These are phyloP conservation scores for Tylopilus sp. DNA, from an alignment of 768 basidiomycete genomes.

Conservation along the genomic window DNA sequence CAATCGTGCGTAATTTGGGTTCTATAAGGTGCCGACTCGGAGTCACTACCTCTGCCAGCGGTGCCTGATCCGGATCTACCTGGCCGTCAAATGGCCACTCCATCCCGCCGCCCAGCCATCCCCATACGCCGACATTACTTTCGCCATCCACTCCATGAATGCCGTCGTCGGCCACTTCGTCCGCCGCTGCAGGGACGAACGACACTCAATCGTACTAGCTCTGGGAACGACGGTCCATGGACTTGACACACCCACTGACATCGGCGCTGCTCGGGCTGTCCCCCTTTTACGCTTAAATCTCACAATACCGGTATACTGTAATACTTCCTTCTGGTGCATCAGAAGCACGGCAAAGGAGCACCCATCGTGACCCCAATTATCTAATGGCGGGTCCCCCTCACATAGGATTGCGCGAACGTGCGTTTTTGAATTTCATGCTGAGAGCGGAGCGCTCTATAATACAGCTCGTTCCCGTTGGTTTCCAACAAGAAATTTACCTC, in stretches of 20 bases:
- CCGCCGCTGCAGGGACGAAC: too few species aligned
- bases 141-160: neutral
- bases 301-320: too few species aligned
- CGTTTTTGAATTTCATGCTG: neutral
- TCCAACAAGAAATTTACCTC: neutral
- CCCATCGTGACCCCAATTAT: neutral
- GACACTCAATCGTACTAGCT: too few species aligned
- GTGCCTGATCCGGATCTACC: conserved; percentile 11
- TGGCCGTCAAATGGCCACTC: neutral
- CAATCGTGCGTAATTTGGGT: conserved; percentile 7
- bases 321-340: neutral
- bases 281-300: neutral
- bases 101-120: neutral
- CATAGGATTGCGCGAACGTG: neutral
- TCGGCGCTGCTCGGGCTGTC: neutral
- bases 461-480: neutral
- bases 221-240: too few species aligned
- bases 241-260: too few species aligned
- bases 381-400: neutral
- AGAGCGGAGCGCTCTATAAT: neutral
- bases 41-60: conserved; percentile 1
- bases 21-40: neutral
- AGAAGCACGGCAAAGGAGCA: neutral
- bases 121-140: neutral
- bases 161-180: too few species aligned